phyloP scores from a whole-genome alignment of 805 yeast genomes.

The Kregervanrija fluxuum region DNA sequence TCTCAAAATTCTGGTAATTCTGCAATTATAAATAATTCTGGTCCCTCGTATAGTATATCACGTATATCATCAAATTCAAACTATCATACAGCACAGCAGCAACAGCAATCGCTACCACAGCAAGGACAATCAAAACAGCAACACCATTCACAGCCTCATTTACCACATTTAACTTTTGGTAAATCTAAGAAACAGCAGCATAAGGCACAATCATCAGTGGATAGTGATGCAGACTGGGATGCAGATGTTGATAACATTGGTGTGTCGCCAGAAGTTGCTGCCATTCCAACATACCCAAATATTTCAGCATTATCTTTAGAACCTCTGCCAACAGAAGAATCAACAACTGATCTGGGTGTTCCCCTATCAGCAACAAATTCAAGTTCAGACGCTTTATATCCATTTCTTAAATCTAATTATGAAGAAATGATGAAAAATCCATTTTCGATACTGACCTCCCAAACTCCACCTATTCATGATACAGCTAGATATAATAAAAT shows the following conservation, averaged over 20 bases:
- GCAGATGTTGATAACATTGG: constrained; percentile 52
- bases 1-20: not conserved
- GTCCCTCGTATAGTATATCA: no score
- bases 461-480: constrained; percentile 28
- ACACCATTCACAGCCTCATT: no score
- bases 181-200: no score
- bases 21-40: no score
- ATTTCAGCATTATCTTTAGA: constrained; percentile 4
- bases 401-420: constrained; percentile 24
- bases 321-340: not conserved
- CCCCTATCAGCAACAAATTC: no score
- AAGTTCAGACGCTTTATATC: constrained; percentile 6
- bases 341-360: no score
- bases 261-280: not conserved
- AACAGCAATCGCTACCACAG: no score
- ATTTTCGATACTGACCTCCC: constrained; percentile 27
- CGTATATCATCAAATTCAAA: no score
- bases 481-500: constrained; percentile 61
- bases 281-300: constrained; percentile 18
- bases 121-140: no score
- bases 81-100: no score
- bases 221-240: constrained; percentile 77
- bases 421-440: constrained; percentile 37
- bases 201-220: constrained; percentile 22
- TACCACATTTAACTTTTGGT: no score